Evolutionary conservation across 2,329 filamentous ascomycete species (phyloP), one percentile per base, ranked within the genome.

Genomic region (Waltergamsia citrina): DNA sequence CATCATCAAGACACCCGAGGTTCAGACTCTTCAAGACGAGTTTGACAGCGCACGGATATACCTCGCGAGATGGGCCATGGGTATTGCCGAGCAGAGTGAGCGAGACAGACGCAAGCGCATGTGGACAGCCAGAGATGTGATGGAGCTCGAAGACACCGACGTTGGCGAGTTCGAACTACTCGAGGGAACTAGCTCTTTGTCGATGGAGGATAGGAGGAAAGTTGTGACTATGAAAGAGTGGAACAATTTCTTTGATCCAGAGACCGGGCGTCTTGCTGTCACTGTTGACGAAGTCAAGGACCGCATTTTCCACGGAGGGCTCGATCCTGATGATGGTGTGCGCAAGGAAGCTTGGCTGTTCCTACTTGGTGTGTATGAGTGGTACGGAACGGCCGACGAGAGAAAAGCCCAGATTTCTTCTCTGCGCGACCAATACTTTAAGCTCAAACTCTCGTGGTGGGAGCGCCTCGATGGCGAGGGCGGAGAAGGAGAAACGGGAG

Each of bases 321-420:
- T 98, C 1, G 80, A 94, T 51, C 63, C 84, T 0, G 83, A 94
- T 12, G 90, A 96, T 47, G 88, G 88, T 0, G 88, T 94, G 4
- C 71, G 93, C 31, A 96, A 96, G 58, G 88, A 96, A 55, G 92
- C 90, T 0, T 98, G 92, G 92, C 69, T 95, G 1, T 98, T 94
- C 57, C 60, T 98, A 12, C 71, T 98, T 1, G 92, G 85, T 1
- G 83, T 98, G 0, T 84, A 94, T 49, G 81, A 90, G 3, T 98
- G 93, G 93, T 78, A 94, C 46, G 94, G 86, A 55, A 87, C 82
- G 0, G 68, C 68, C 2, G 85, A 94, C 40, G 92, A 98, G 52
- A 74, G 92, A 25, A 84, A 79, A 47, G 85, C 81, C 0, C 74
- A 88, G 46, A 68, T 88, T 47, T 90, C 92, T 30, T 93, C 84